These are phyloP conservation scores for Byssoonygena ceratinophila DNA, from an alignment of 2,329 filamentous ascomycete genomes.

Conservation along the genomic window DNA sequence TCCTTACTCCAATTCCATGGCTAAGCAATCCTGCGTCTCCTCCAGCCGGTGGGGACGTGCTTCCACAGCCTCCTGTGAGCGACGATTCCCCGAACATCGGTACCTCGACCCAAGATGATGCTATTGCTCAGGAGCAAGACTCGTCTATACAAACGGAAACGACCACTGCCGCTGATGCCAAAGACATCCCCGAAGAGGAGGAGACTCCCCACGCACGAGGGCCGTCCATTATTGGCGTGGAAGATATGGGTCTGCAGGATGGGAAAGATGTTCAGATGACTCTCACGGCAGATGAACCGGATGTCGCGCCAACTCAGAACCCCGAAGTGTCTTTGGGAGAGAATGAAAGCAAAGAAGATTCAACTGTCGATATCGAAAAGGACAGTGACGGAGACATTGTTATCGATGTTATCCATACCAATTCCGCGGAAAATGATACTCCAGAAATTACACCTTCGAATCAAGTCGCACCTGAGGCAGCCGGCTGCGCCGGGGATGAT, in stretches of 20 bases:
- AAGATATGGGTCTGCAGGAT: slow-evolving; percentile 70
- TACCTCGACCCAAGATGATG: slow-evolving; percentile 35
- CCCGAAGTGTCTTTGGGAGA: slow-evolving; percentile 7
- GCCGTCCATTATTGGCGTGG: slow-evolving; percentile 71
- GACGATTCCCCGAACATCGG: slow-evolving; percentile 1
- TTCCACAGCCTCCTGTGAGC: slow-evolving; percentile 16
- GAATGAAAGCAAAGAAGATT: slow-evolving; percentile 14
- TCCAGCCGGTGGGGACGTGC: slow-evolving; percentile 19
- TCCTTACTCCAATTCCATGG: slow-evolving; percentile 93
- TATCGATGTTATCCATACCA: slow-evolving; percentile 23
- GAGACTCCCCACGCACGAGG: slow-evolving; percentile 67
- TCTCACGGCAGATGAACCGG: slow-evolving; percentile 20
- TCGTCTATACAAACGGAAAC: slow-evolving; percentile 18
- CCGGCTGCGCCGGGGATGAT: not conserved
- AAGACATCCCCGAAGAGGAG: slow-evolving; percentile 42
- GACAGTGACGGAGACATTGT: slow-evolving; percentile 32
- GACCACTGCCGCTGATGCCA: slow-evolving; percentile 17
- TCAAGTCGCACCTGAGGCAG: not conserved
- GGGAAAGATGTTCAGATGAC: slow-evolving; percentile 38
- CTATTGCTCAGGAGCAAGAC: slow-evolving; percentile 18
- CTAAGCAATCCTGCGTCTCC: slow-evolving; percentile 37
- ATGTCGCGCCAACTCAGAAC: slow-evolving; percentile 17
- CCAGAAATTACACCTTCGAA: not conserved
- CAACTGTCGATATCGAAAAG: slow-evolving; percentile 13
- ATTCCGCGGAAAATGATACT: not conserved